phyloP scores from a whole-genome alignment of 1,284 basidiomycete species.

The Uromyces viciae-fabae region DNA sequence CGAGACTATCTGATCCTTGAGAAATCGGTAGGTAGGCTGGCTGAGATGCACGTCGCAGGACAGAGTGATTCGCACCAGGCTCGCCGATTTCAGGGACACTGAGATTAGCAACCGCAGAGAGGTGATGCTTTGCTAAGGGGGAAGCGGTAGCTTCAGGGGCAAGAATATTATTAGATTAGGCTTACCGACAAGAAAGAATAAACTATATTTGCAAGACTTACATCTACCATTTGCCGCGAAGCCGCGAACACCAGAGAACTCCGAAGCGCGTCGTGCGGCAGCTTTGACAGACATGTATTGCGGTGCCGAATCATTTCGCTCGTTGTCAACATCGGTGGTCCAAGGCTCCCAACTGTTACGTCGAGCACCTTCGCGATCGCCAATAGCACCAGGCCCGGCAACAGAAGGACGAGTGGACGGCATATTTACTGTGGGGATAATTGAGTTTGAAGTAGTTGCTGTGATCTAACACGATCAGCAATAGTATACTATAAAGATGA shows the following conservation, averaged over 20 bases:
- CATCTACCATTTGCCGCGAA: constrained; percentile 5
- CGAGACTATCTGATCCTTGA: constrained; percentile 9
- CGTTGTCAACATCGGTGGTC: constrained; percentile 36
- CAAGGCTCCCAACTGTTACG: constrained; percentile 45
- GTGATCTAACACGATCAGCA: not conserved
- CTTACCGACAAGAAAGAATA: not conserved
- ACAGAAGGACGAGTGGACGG: constrained; percentile 36
- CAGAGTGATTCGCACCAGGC: constrained; percentile 25
- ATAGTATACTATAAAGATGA: not conserved
- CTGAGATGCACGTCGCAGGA: constrained; percentile 36
- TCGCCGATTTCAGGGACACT: constrained; percentile 23
- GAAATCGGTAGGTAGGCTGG: constrained; percentile 20
- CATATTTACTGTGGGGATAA: constrained; percentile 22
- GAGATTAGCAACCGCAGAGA: constrained; percentile 23
- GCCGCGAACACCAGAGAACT: constrained; percentile 25
- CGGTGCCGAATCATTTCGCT: constrained; percentile 6
- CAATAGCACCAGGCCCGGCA: constrained; percentile 45
- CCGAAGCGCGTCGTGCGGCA: constrained; percentile 30
- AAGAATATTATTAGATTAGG: not conserved
- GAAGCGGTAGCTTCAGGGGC: constrained; percentile 5
- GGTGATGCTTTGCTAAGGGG: constrained; percentile 30
- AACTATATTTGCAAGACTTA: not conserved
- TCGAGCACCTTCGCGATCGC: constrained; percentile 38
- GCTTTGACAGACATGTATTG: constrained; percentile 24
- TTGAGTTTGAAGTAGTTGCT: not conserved